Evolutionary conservation across 2,329 filamentous ascomycete species (phyloP), one percentile per base, ranked within the genome.

Genomic region (Aureobasidium sp.): DNA sequence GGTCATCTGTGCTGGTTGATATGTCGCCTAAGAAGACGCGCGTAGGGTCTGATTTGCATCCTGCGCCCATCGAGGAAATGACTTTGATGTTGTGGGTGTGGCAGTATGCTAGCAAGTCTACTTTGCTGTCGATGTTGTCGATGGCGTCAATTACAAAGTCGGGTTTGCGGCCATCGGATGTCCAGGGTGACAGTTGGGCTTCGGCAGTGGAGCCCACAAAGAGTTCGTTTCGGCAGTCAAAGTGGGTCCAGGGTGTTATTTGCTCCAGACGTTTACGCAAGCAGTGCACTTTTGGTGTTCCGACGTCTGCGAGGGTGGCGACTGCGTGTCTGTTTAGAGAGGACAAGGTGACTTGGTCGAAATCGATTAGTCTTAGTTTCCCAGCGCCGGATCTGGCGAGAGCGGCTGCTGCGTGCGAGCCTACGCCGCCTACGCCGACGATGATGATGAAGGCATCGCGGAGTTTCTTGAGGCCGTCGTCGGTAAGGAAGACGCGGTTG

Each of bases 101-200:
- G 71, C 93, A 98, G 71, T 94, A 95, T 63, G 89, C 84, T 35
- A 98, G 76, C 52, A 98, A 74, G 16, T 85, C 86, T 3, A 98
- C 91, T 72, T 98, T 98, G 51, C 89, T 95, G 48, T 95, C 88
- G 58, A 98, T 97, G 66, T 98, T 97, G 70, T 98, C 93, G 60
- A 98, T 98, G 19, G 91, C 94, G 70, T 98, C 93, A 30, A 98
- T 81, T n/a, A 98, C 83, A 64, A 85, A 98, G 62, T 91, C 85
- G 1, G 90, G 90, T 62, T 77, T 77, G 64, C 78, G 79, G 4
- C 70, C 74, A 37, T 72, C 73, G 24, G 58, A 68, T 59, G 74
- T 70, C 83, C 88, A 90, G 0, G 80, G 74, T 0, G 73, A 80
- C 37, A 98, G 73, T 57, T 96, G 73, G 10, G 71, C 66, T 6